Evolutionary conservation across 495 filamentous ascomycete genomes (phyloP).

Genomic region (Rostrohypoxylon terebratum): DNA sequence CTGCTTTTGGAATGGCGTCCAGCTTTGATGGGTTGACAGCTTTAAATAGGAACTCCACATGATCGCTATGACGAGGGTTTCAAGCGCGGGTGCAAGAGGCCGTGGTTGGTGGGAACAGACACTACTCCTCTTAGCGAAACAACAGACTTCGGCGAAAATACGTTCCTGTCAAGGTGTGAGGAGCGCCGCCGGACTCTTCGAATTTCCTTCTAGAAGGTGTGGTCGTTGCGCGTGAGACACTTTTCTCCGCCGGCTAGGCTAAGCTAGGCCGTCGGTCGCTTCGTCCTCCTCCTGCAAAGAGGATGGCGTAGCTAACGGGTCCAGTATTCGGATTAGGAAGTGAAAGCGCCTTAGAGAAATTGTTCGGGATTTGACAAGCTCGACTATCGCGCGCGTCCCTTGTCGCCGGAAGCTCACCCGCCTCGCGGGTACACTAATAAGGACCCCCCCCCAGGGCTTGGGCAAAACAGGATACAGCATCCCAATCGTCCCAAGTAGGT

Average conservation of each 20-base stretch:
- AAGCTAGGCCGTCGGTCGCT: slow-evolving; percentile 7
- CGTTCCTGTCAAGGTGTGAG: slow-evolving; percentile 14
- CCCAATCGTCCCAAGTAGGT: slow-evolving; percentile 32
- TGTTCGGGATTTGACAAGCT: slow-evolving; percentile 26
- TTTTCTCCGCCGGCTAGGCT: slow-evolving; percentile 16
- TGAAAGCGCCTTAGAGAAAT: slow-evolving; percentile 20
- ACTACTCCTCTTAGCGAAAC: slow-evolving; percentile 21
- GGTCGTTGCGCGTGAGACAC: not conserved
- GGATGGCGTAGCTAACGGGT: not conserved
- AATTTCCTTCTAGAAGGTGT: slow-evolving; percentile 42
- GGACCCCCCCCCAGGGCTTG: slow-evolving; percentile 14
- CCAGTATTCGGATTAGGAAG: slow-evolving; percentile 29
- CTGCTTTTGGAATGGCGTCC: slow-evolving; percentile 36
- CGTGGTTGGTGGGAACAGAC: slow-evolving; percentile 10
- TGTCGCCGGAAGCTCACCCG: slow-evolving; percentile 42
- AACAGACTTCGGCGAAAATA: slow-evolving; percentile 36
- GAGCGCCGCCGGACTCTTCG: slow-evolving; percentile 19
- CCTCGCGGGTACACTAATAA: slow-evolving; percentile 26
- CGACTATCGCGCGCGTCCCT: slow-evolving; percentile 3
- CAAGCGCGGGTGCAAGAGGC: slow-evolving; percentile 14
- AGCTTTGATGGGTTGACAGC: not conserved
- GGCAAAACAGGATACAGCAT: slow-evolving; percentile 24
- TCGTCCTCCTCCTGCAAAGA: not conserved
- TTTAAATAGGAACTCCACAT: slow-evolving; percentile 30
- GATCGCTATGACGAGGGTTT: slow-evolving; percentile 38